phyloP scores from a whole-genome alignment of 306 rosid genomes.

The Sophora flavescens region DNA sequence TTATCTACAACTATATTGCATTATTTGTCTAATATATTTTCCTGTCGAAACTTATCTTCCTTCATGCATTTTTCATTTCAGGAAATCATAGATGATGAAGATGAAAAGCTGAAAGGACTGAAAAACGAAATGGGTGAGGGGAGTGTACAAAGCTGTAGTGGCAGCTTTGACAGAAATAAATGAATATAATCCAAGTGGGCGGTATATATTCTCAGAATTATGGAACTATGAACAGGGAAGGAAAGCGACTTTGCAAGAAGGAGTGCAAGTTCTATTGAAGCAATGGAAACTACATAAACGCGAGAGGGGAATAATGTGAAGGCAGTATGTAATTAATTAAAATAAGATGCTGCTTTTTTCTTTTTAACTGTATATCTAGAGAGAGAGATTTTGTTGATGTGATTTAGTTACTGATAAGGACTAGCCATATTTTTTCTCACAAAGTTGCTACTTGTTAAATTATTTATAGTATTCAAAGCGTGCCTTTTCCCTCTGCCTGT shows the following conservation, averaged over 20 bases:
- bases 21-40: slow-evolving; percentile 27
- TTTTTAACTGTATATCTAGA: slow-evolving; percentile 7
- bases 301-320: slow-evolving; percentile 44
- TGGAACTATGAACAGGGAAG: slow-evolving; percentile 62
- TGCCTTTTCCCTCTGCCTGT: neutral
- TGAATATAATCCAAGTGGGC: slow-evolving; percentile 69
- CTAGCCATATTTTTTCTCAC: slow-evolving; percentile 4
- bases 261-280: slow-evolving; percentile 52
- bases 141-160: slow-evolving; percentile 55
- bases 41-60: slow-evolving; percentile 32
- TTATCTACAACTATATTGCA: slow-evolving; percentile 7
- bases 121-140: slow-evolving; percentile 55
- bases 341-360: slow-evolving; percentile 11
- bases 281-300: slow-evolving; percentile 52
- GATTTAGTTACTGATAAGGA: neutral
- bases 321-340: slow-evolving; percentile 26
- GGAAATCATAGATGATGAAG: slow-evolving; percentile 62
- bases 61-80: slow-evolving; percentile 51
- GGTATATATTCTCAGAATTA: slow-evolving; percentile 59
- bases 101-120: slow-evolving; percentile 59
- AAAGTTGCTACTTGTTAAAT: slow-evolving; percentile 20
- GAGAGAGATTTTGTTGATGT: neutral
- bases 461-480: neutral
- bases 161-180: slow-evolving; percentile 65
- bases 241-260: slow-evolving; percentile 59